Evolutionary conservation across 1,284 basidiomycete genomes (phyloP).

Genomic region (Acaromyces ingoldii): DNA sequence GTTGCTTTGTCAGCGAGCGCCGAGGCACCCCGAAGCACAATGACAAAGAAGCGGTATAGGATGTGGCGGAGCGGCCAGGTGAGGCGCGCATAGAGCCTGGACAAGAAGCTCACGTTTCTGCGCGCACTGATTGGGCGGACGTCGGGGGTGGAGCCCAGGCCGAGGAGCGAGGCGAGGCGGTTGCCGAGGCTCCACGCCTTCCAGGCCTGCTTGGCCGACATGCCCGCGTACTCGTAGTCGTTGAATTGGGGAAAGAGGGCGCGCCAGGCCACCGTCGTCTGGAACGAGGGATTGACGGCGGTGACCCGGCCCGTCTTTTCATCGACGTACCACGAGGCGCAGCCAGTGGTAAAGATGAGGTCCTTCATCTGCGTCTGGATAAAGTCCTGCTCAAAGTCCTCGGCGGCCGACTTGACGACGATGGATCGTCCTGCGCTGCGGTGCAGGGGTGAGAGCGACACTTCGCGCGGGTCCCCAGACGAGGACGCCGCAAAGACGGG

Average conservation of each 20-base stretch:
- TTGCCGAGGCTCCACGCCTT: neutral
- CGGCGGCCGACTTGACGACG: constrained; percentile 29
- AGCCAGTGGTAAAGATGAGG: constrained; percentile 21
- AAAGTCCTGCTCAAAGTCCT: constrained; percentile 42
- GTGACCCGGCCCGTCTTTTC: constrained; percentile 2
- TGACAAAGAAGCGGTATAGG: too few species aligned
- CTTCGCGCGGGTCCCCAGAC: neutral
- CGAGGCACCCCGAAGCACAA: too few species aligned
- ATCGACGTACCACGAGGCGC: constrained; percentile 7
- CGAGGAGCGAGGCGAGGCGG: neutral
- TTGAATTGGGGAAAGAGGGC: neutral
- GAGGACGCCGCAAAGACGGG: constrained; percentile 1
- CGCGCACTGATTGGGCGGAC: too few species aligned
- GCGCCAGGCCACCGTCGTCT: neutral
- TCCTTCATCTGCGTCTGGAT: constrained; percentile 36
- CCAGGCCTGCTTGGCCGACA: neutral
- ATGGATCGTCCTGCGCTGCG: constrained; percentile 3
- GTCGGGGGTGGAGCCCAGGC: neutral
- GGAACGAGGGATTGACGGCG: neutral
- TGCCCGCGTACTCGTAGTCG: constrained; percentile 3
- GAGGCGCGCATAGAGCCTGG: too few species aligned
- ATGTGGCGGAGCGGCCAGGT: too few species aligned
- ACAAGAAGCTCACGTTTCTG: too few species aligned
- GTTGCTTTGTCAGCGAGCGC: too few species aligned
- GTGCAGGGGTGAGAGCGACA: neutral